Evolutionary conservation across 306 rosid species (phyloP).

Genomic region (Ochetophila trinervis): DNA sequence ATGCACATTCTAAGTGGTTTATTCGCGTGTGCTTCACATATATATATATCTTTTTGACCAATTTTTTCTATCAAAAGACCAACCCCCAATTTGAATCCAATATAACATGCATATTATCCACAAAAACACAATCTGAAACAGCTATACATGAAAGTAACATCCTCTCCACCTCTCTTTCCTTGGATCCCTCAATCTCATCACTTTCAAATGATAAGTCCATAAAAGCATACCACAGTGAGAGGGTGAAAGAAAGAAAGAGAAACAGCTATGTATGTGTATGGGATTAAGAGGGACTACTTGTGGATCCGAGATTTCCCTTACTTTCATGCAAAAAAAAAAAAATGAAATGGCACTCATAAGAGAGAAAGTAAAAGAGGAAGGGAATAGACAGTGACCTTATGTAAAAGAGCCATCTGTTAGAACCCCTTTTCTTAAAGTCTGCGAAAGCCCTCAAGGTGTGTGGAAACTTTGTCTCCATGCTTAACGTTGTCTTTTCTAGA

Average conservation of each 20-base stretch:
- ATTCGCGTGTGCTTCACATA: conserved; percentile 37
- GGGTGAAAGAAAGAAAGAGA: conserved; percentile 5
- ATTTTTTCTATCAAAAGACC: conserved; percentile 24
- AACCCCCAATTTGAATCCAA: conserved; percentile 10
- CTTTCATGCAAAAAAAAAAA: conserved; percentile 60
- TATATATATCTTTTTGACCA: conserved; percentile 57
- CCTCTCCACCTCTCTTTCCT: conserved; percentile 34
- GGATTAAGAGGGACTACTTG: conserved; percentile 34
- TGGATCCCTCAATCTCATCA: conserved; percentile 80
- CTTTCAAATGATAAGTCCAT: conserved; percentile 64
- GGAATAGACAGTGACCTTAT: conserved; percentile 44
- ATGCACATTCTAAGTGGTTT: conserved; percentile 21
- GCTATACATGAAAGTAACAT: conserved; percentile 1
- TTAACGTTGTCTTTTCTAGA: conserved; percentile 63
- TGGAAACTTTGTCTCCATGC: conserved; percentile 86
- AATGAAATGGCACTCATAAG: conserved; percentile 12
- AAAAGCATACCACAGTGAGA: conserved; percentile 27
- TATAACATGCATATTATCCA: background rate
- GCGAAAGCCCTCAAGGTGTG: conserved; percentile 66
- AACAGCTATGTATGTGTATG: conserved; percentile 12
- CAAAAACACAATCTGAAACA: background rate
- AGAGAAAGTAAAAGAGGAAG: conserved; percentile 16
- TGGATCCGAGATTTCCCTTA: conserved; percentile 63
- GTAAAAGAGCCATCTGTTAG: conserved; percentile 45
- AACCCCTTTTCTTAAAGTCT: conserved; percentile 61